Conservation (phyloP, 2,329 filamentous ascomycete species). For the Fusarium austroafricanum region DNA sequence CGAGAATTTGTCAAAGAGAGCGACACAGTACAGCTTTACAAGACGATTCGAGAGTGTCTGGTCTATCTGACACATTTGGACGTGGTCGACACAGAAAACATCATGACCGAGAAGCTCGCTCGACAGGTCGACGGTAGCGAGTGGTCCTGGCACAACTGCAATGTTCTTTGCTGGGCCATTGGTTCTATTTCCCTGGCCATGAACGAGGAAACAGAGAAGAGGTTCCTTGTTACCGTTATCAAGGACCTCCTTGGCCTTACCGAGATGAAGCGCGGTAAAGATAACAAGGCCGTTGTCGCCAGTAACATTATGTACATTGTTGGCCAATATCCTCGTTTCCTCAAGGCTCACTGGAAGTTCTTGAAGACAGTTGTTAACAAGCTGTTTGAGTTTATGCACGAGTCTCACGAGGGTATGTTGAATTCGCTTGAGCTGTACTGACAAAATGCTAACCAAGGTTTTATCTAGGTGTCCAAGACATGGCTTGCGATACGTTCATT, state of each 20-base stretch:
- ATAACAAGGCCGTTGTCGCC: slow-evolving; percentile 98
- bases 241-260: slow-evolving; percentile 97
- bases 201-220: slow-evolving; percentile 99
- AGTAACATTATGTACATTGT: slow-evolving; percentile 99
- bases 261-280: slow-evolving; percentile 99
- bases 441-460: slow-evolving; percentile 42
- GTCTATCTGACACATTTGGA: slow-evolving; percentile 98
- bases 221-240: slow-evolving; percentile 97
- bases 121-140: slow-evolving; percentile 94
- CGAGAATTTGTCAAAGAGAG: slow-evolving; percentile 99
- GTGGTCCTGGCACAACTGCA: slow-evolving; percentile 99
- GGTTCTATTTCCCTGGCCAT: slow-evolving; percentile 98
- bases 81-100: slow-evolving; percentile 95
- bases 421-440: not conserved
- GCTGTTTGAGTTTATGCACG: slow-evolving; percentile 99
- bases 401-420: slow-evolving; percentile 89
- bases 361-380: slow-evolving; percentile 99
- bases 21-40: slow-evolving; percentile 98
- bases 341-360: slow-evolving; percentile 99
- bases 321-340: slow-evolving; percentile 95
- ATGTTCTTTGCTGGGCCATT: slow-evolving; percentile 99
- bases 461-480: slow-evolving; percentile 87
- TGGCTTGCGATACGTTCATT: slow-evolving; percentile 99
- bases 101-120: slow-evolving; percentile 98
- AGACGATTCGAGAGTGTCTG: slow-evolving; percentile 96